A percentile compares a stretch with the other conserved stretches of the same genome.
phyloP scores from a whole-genome alignment of 2,329 filamentous ascomycete genomes.

The Neocucurbitaria cava region DNA sequence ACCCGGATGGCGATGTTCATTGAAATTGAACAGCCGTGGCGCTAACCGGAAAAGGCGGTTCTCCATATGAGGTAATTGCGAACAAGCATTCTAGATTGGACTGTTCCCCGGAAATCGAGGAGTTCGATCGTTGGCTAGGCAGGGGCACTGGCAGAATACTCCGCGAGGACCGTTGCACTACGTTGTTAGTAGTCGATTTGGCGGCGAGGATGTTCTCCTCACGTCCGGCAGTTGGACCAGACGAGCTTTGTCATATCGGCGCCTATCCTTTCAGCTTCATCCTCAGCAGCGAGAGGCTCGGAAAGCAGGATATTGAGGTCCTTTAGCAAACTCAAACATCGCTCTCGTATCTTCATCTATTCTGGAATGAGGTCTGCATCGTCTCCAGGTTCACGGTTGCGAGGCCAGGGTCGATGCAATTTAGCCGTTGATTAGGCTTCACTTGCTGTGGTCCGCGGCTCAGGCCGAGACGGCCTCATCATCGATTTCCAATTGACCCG shows the following conservation, averaged over 20 bases:
- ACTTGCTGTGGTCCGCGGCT: conserved; percentile 6
- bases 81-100: conserved; percentile 34
- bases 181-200: neutral
- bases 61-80: conserved; percentile 28
- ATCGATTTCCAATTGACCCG: conserved; percentile 4
- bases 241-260: neutral
- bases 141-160: conserved; percentile 32
- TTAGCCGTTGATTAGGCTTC: conserved; percentile 47
- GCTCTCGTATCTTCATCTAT: neutral
- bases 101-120: conserved; percentile 28
- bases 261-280: neutral
- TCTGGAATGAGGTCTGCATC: conserved; percentile 2
- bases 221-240: neutral
- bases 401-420: conserved; percentile 16
- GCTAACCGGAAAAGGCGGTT: conserved; percentile 22
- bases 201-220: neutral
- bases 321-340: neutral
- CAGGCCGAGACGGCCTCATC: conserved; percentile 7
- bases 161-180: conserved; percentile 1
- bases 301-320: neutral
- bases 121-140: conserved; percentile 35
- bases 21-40: conserved; percentile 16
- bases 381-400: conserved; percentile 2
- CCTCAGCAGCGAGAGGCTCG: neutral
- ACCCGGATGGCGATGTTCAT: conserved; percentile 30